phyloP scores from a whole-genome alignment of 2,329 filamentous ascomycete species.

The Biscogniauxia sp. region DNA sequence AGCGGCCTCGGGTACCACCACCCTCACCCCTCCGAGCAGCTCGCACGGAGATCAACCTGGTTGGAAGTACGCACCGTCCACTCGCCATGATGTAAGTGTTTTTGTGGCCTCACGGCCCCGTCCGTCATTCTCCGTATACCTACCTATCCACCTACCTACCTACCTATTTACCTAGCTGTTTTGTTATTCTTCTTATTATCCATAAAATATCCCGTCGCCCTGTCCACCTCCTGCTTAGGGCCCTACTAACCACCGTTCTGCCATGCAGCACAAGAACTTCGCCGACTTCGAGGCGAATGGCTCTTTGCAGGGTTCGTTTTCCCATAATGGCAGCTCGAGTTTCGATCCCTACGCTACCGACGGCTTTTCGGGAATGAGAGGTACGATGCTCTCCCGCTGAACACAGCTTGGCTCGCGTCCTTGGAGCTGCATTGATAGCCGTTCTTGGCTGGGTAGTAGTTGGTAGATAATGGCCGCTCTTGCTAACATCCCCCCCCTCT shows the following conservation, averaged over 20 bases:
- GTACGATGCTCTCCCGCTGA: constrained; percentile 15
- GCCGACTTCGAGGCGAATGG: constrained; percentile 24
- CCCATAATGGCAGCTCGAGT: constrained; percentile 22
- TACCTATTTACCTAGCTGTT: no score
- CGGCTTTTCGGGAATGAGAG: constrained; percentile 24
- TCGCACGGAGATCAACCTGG: constrained; percentile 46
- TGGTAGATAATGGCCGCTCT: no score
- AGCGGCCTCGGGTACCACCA: constrained; percentile 45
- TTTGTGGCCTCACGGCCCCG: constrained; percentile 1
- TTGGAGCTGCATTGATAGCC: neutral
- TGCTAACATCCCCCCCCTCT: constrained; percentile 15
- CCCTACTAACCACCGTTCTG: neutral
- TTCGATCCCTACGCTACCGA: constrained; percentile 25
- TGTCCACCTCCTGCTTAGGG: constrained; percentile 16
- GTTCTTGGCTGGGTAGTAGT: neutral
- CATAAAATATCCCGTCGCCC: neutral
- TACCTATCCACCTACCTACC: neutral
- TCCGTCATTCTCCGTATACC: neutral
- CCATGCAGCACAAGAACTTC: constrained; percentile 24
- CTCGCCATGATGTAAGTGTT: constrained; percentile 28
- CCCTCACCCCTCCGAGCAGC: constrained; percentile 48
- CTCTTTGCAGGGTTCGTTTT: constrained; percentile 12
- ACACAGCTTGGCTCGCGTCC: neutral
- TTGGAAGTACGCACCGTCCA: constrained; percentile 37
- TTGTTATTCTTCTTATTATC: neutral